phyloP scores from a whole-genome alignment of 345 rosid genomes.

The Arabidopsis suecica region DNA sequence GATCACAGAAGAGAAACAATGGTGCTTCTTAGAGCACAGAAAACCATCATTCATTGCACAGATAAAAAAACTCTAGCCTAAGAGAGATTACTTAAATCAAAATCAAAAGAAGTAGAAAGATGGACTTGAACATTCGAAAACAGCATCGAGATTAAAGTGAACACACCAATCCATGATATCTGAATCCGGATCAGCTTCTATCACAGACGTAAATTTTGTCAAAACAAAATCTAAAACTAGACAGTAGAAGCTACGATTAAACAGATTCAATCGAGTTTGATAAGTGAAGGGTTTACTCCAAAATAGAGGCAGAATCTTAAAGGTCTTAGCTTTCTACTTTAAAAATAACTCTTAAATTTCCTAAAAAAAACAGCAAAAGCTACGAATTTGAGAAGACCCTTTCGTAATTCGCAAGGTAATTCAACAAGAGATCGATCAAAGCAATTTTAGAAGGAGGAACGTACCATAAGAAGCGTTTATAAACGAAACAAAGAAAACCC shows the following conservation, averaged over 20 bases:
- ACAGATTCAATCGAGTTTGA: constrained; percentile 16
- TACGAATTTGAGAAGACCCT: constrained; percentile 47
- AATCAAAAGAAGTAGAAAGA: not conserved
- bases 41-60: not conserved
- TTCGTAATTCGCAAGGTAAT: constrained; percentile 34
- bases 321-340: constrained; percentile 23
- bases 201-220: not conserved
- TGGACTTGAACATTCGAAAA: not conserved
- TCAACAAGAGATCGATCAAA: constrained; percentile 30
- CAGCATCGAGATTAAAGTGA: constrained; percentile 1
- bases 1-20: constrained; percentile 26
- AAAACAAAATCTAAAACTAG: not conserved
- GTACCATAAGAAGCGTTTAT: constrained; percentile 38
- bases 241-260: not conserved
- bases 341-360: not conserved
- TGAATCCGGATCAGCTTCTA: constrained; percentile 1
- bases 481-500: not conserved
- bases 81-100: constrained; percentile 1
- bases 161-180: not conserved
- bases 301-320: not conserved
- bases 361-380: not conserved
- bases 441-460: constrained; percentile 16
- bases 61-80: not conserved
- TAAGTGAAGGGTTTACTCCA: not conserved
- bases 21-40: not conserved